Evolutionary conservation across 202 grass and related monocot genomes (phyloP).

Genomic region (Setaria italica): DNA sequence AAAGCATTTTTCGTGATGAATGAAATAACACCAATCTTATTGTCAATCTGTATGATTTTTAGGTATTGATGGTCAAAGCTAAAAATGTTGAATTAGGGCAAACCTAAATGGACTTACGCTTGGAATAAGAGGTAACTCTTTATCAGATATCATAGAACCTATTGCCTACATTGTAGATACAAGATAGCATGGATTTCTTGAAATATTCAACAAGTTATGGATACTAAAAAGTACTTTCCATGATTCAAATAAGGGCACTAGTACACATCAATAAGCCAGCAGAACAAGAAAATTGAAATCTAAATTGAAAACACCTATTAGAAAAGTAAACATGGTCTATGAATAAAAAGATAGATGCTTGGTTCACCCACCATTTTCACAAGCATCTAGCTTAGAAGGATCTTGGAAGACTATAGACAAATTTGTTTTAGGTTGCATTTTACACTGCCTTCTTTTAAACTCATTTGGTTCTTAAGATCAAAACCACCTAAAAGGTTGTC

Average conservation of each 20-base stretch:
- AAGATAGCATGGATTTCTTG: neutral
- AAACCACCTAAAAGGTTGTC: neutral
- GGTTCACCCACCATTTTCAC: neutral
- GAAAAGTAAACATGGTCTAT: neutral
- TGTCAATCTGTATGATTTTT: neutral
- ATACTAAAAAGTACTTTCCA: slow-evolving; percentile 14
- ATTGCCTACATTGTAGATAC: neutral
- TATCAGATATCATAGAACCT: slow-evolving; percentile 10
- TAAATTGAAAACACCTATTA: neutral
- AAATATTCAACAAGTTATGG: neutral
- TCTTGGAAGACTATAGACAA: neutral
- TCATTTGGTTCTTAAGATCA: neutral
- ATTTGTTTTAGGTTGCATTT: slow-evolving; percentile 21
- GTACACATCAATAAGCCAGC: neutral
- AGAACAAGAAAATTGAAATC: neutral
- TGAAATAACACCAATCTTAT: neutral
- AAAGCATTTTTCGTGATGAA: neutral
- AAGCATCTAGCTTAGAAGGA: slow-evolving; percentile 8
- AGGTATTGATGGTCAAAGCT: neutral
- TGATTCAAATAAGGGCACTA: neutral
- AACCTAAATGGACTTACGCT: neutral
- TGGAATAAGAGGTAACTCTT: neutral
- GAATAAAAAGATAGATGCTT: neutral
- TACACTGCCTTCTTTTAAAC: neutral
- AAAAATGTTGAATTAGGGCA: neutral